These are phyloP conservation scores for Termitomyces sp. DNA, from an alignment of 768 basidiomycete species.

Conservation along the genomic window DNA sequence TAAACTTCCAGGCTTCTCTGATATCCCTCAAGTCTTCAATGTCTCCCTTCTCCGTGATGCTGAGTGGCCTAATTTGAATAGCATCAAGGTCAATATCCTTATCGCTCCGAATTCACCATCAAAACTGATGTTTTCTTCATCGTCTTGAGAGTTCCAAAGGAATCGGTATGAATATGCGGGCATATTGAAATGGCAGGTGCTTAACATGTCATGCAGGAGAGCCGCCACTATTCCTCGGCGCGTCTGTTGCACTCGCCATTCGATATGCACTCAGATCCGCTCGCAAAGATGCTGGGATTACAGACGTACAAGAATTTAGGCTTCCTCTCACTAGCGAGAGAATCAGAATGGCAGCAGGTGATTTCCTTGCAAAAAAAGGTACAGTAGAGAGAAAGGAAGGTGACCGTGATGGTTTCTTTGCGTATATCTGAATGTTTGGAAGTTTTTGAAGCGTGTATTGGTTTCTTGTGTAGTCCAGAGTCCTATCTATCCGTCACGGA, in stretches of 20 bases:
- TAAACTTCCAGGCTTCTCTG: slow-evolving; percentile 15
- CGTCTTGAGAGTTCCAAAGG: slow-evolving; percentile 9
- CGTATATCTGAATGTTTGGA: slow-evolving; percentile 1
- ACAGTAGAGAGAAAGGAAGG: slow-evolving; percentile 9
- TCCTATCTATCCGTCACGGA: too few relatives aligned
- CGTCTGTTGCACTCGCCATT: slow-evolving; percentile 13
- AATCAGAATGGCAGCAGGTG: slow-evolving; percentile 13
- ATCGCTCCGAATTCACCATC: neutral
- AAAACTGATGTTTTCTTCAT: neutral
- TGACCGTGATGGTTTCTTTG: slow-evolving; percentile 9
- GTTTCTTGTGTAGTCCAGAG: too few relatives aligned
- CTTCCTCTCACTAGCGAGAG: slow-evolving; percentile 13
- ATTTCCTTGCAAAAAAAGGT: slow-evolving; percentile 12
- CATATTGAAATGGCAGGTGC: neutral
- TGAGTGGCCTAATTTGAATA: slow-evolving; percentile 13
- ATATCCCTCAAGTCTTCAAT: slow-evolving; percentile 15
- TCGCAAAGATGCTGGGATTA: slow-evolving; percentile 15
- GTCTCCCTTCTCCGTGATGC: slow-evolving; percentile 16
- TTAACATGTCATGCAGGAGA: slow-evolving; percentile 1
- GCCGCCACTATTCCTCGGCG: slow-evolving; percentile 14
- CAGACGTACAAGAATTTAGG: slow-evolving; percentile 11
- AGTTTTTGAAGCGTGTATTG: too few relatives aligned
- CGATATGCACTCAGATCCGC: slow-evolving; percentile 12
- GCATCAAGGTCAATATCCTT: slow-evolving; percentile 9
- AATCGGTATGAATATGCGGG: slow-evolving; percentile 3